Percentiles rank a stretch among this genome's conserved stretches.
Evolutionary conservation across 2,329 filamentous ascomycete genomes (phyloP).

Genomic region (Curvularia eragrostidis): DNA sequence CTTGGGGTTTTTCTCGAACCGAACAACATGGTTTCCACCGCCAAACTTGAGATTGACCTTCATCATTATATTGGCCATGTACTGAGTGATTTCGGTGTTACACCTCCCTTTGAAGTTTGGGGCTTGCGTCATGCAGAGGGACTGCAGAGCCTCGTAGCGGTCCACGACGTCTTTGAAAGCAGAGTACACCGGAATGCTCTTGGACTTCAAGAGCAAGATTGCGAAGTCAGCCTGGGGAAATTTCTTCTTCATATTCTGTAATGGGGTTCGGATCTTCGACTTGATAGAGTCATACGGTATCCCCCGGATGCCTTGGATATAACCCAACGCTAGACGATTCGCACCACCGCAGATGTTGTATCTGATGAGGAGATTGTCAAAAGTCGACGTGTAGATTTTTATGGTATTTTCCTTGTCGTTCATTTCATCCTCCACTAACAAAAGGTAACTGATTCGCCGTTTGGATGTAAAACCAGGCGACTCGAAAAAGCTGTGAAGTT

Average conservation of each 20-base stretch:
- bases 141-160: conserved; percentile 23
- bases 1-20: background rate
- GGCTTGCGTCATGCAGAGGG: conserved; percentile 18
- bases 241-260: background rate
- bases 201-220: background rate
- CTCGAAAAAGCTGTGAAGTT: background rate
- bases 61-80: conserved; percentile 30
- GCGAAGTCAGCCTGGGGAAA: background rate
- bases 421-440: background rate
- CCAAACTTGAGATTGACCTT: conserved; percentile 41
- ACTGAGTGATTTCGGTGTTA: conserved; percentile 10
- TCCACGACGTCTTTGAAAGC: conserved; percentile 13
- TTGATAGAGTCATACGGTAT: background rate
- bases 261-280: background rate
- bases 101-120: background rate
- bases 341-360: background rate
- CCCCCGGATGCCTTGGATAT: background rate
- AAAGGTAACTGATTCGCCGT: background rate
- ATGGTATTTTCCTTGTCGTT: background rate
- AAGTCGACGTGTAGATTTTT: background rate
- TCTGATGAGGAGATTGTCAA: background rate
- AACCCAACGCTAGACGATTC: background rate
- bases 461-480: background rate
- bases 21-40: conserved; percentile 30
- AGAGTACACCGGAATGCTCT: background rate